phyloP scores from a whole-genome alignment of 768 basidiomycete genomes.

The Phylloporus sp. region DNA sequence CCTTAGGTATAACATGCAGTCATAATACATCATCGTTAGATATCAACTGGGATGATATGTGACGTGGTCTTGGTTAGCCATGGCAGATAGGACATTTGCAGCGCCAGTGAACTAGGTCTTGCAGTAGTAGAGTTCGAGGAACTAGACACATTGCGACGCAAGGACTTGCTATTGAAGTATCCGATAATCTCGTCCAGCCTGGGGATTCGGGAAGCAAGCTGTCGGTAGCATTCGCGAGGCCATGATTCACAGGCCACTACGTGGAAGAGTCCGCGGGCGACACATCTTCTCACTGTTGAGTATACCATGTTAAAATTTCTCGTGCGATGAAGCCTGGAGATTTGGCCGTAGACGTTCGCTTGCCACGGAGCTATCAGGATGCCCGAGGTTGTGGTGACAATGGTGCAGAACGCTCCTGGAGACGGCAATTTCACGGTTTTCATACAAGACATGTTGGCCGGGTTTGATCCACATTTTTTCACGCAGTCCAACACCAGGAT shows the following conservation, averaged over 20 bases:
- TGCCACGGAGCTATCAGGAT: too few relatives aligned
- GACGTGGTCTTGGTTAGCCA: conserved; percentile 34
- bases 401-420: too few relatives aligned
- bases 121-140: not conserved
- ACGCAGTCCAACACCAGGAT: too few relatives aligned
- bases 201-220: conserved; percentile 36
- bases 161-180: conserved; percentile 39
- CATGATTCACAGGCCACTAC: conserved; percentile 23
- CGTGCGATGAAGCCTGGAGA: too few relatives aligned
- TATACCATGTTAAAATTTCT: too few relatives aligned
- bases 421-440: too few relatives aligned
- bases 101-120: conserved; percentile 52
- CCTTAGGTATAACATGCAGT: conserved; percentile 47
- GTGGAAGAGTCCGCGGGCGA: not conserved
- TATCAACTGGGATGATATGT: not conserved
- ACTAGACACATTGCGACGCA: not conserved
- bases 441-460: too few relatives aligned
- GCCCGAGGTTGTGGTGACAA: too few relatives aligned
- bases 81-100: conserved; percentile 47
- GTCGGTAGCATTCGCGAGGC: conserved; percentile 40
- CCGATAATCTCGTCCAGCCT: conserved; percentile 34
- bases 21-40: conserved; percentile 31
- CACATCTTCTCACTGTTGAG: not conserved
- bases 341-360: too few relatives aligned
- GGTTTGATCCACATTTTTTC: too few relatives aligned